Percentiles rank a stretch among this genome's conserved stretches.
These are phyloP conservation scores for Cajanus cajan DNA, from an alignment of 306 rosid genomes.

Conservation along the genomic window DNA sequence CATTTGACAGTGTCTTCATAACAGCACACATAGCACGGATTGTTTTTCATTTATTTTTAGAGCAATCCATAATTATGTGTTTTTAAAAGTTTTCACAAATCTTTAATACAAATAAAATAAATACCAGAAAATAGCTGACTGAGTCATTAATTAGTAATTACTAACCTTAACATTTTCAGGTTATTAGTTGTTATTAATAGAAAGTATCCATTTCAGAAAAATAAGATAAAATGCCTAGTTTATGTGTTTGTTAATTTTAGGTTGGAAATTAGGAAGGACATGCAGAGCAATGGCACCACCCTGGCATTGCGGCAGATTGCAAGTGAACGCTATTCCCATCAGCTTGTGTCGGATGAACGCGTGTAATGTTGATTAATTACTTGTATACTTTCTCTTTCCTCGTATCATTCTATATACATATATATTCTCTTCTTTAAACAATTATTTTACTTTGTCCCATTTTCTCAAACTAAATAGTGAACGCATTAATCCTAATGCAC, in stretches of 20 bases:
- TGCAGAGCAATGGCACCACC: neutral
- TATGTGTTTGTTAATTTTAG: neutral
- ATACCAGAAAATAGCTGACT: neutral
- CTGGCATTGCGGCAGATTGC: slow-evolving; percentile 14
- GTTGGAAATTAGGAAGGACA: neutral
- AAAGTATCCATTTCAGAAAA: neutral
- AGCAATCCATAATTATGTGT: neutral
- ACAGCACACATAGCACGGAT: slow-evolving; percentile 14
- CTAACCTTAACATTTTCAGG: neutral
- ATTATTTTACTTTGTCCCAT: neutral
- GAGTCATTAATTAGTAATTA: neutral
- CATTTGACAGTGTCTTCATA: slow-evolving; percentile 5
- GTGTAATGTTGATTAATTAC: slow-evolving; percentile 48
- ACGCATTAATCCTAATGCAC: no score
- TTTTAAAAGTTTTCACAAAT: neutral
- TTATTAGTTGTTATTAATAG: neutral
- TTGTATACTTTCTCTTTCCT: neutral
- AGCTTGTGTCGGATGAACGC: slow-evolving; percentile 56
- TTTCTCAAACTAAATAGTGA: slow-evolving; percentile 11
- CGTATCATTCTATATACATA: neutral
- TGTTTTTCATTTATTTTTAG: neutral
- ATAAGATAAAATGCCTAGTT: neutral
- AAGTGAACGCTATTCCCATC: slow-evolving; percentile 50
- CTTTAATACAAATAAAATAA: neutral
- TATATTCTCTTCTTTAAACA: slow-evolving; percentile 6